Conservation (phyloP, 2,329 filamentous ascomycete genomes). For the Alternaria postmessia region DNA sequence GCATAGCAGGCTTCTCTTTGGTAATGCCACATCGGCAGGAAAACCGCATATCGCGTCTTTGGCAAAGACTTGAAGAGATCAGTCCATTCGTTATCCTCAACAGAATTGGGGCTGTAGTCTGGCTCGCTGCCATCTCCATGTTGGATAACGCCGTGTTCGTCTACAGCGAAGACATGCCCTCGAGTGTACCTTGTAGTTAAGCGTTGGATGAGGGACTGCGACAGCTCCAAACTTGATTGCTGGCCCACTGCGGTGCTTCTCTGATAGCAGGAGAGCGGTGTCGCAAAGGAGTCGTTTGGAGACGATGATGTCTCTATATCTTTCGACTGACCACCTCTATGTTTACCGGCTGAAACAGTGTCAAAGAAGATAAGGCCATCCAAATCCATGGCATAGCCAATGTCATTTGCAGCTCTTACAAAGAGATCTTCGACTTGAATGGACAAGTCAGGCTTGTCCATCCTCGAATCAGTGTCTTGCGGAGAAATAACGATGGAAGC, state of each 20-base stretch:
- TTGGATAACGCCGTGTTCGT: slow-evolving; percentile 15
- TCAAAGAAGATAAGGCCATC: slow-evolving; percentile 20
- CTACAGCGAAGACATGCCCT: slow-evolving; percentile 17
- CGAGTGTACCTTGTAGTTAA: slow-evolving; percentile 14
- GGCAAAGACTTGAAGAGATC: slow-evolving; percentile 14
- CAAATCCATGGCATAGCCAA: slow-evolving; percentile 16
- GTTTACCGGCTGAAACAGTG: slow-evolving; percentile 3
- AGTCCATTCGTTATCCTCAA: slow-evolving; percentile 1
- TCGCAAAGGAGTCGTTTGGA: slow-evolving; percentile 1
- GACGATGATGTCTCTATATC: neutral
- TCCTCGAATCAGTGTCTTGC: neutral
- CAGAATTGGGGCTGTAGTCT: neutral
- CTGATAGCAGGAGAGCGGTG: slow-evolving; percentile 9
- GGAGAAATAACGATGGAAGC: neutral
- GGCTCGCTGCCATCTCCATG: neutral
- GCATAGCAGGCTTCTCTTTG: slow-evolving; percentile 31
- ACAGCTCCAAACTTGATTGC: neutral
- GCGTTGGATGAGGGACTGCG: slow-evolving; percentile 17
- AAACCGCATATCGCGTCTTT: slow-evolving; percentile 15
- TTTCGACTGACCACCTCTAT: neutral
- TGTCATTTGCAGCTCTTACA: slow-evolving; percentile 10
- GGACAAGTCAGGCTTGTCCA: neutral
- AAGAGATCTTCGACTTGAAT: slow-evolving; percentile 13
- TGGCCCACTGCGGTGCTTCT: neutral
- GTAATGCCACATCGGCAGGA: slow-evolving; percentile 41